These are phyloP conservation scores for Botrytis byssoidea DNA, from an alignment of 2,329 filamentous ascomycete species.

Conservation along the genomic window DNA sequence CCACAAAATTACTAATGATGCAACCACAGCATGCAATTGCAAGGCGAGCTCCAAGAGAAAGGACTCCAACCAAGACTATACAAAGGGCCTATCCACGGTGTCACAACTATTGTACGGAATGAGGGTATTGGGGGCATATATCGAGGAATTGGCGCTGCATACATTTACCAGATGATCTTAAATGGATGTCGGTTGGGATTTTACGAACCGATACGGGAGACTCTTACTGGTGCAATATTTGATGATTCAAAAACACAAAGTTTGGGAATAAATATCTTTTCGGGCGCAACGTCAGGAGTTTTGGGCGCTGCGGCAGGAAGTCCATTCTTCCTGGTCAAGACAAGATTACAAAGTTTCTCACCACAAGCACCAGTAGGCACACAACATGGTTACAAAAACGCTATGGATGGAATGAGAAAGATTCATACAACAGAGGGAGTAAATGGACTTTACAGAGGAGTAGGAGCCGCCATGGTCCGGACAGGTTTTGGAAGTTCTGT, in stretches of 20 bases:
- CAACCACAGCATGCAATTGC: slow-evolving; percentile 75
- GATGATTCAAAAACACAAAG: slow-evolving; percentile 74
- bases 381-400: slow-evolving; percentile 90
- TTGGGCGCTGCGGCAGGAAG: slow-evolving; percentile 90
- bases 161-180: slow-evolving; percentile 92
- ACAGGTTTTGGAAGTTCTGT: slow-evolving; percentile 96
- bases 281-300: slow-evolving; percentile 83
- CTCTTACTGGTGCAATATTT: slow-evolving; percentile 67
- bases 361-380: slow-evolving; percentile 92
- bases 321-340: slow-evolving; percentile 98
- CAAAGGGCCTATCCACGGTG: slow-evolving; percentile 85
- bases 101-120: slow-evolving; percentile 84
- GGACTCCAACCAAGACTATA: slow-evolving; percentile 84
- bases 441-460: slow-evolving; percentile 81
- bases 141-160: slow-evolving; percentile 86
- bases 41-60: slow-evolving; percentile 90
- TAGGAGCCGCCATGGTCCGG: slow-evolving; percentile 89
- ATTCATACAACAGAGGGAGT: slow-evolving; percentile 79
- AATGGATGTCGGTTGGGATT: slow-evolving; percentile 97
- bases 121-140: slow-evolving; percentile 85
- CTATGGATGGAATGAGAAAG: slow-evolving; percentile 74
- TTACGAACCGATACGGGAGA: slow-evolving; percentile 88
- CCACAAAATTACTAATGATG: slow-evolving; percentile 22
- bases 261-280: slow-evolving; percentile 88
- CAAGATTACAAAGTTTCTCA: slow-evolving; percentile 88